Conservation (phyloP, 2,329 filamentous ascomycete genomes). For the Epicoccum sorghinum region DNA sequence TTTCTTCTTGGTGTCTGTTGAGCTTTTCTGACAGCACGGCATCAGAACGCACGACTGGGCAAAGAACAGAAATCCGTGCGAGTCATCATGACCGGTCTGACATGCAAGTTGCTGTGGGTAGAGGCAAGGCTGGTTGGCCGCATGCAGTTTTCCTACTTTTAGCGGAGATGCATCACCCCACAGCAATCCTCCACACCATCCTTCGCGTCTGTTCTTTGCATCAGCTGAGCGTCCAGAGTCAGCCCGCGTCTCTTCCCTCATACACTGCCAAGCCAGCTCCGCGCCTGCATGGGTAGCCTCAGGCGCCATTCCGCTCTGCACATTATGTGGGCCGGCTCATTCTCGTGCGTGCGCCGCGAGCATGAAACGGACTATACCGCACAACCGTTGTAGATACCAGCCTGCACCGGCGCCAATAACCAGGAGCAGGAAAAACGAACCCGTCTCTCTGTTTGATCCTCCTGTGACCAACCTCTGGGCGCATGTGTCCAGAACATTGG, state of each 20-base stretch:
- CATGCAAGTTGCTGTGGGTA: slow-evolving; percentile 3
- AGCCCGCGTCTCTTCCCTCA: background rate
- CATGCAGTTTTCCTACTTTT: slow-evolving; percentile 3
- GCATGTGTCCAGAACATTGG: background rate
- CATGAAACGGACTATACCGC: background rate
- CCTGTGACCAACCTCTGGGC: background rate
- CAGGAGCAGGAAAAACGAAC: background rate
- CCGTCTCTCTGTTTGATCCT: slow-evolving; percentile 1
- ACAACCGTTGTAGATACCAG: slow-evolving; percentile 2
- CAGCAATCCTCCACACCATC: slow-evolving; percentile 2
- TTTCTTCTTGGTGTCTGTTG: slow-evolving; percentile 2
- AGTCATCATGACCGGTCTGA: slow-evolving; percentile 17
- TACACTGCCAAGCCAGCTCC: slow-evolving; percentile 11
- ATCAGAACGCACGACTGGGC: slow-evolving; percentile 4
- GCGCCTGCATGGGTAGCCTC: slow-evolving; percentile 4
- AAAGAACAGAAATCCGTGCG: background rate
- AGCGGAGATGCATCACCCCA: slow-evolving; percentile 3
- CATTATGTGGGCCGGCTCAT: slow-evolving; percentile 11
- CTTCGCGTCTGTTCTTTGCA: slow-evolving; percentile 4
- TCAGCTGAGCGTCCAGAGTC: slow-evolving; percentile 14
- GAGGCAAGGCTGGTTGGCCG: slow-evolving; percentile 7
- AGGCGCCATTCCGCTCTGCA: slow-evolving; percentile 6
- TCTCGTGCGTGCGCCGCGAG: slow-evolving; percentile 9
- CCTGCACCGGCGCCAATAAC: background rate
- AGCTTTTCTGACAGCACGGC: slow-evolving; percentile 8